These are phyloP conservation scores for Xenoacremonium recifei DNA, from an alignment of 2,329 filamentous ascomycete genomes.

Conservation along the genomic window DNA sequence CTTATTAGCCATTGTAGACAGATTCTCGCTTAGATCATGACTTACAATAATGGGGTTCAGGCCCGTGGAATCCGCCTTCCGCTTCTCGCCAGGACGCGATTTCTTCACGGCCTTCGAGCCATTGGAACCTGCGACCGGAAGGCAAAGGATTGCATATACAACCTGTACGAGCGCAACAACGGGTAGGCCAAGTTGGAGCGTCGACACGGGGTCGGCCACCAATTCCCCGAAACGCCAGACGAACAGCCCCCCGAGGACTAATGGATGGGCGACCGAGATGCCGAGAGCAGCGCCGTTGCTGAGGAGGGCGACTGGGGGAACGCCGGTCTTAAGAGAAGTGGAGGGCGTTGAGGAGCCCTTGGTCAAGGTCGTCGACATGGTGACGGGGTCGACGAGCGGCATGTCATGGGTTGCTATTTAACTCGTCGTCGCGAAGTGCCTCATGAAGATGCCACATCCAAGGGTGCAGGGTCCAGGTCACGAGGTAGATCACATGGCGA, in stretches of 20 bases:
- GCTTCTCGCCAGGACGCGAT: conserved; percentile 52
- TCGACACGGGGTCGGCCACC: conserved; percentile 66
- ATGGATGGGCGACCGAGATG: conserved; percentile 66
- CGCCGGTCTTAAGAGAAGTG: conserved; percentile 23
- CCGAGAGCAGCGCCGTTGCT: conserved; percentile 39
- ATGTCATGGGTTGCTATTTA: conserved; percentile 16
- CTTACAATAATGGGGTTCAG: conserved; percentile 48
- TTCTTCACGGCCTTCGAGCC: conserved; percentile 45
- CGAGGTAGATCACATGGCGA: neutral
- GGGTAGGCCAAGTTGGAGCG: conserved; percentile 60
- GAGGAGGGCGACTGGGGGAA: conserved; percentile 38
- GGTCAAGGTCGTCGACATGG: conserved; percentile 36
- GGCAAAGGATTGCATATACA: conserved; percentile 59
- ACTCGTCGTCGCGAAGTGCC: neutral
- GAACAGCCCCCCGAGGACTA: conserved; percentile 64
- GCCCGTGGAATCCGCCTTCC: conserved; percentile 46
- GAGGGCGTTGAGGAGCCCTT: conserved; percentile 29
- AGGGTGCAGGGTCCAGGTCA: neutral
- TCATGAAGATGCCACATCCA: neutral
- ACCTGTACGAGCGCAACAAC: conserved; percentile 64
- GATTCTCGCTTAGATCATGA: neutral
- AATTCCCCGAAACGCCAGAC: conserved; percentile 63
- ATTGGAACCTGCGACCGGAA: conserved; percentile 58
- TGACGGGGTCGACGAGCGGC: conserved; percentile 35
- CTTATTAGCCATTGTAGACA: conserved; percentile 14